phyloP scores from a whole-genome alignment of 2,329 filamentous ascomycete genomes.

The Macrophomina tecta region DNA sequence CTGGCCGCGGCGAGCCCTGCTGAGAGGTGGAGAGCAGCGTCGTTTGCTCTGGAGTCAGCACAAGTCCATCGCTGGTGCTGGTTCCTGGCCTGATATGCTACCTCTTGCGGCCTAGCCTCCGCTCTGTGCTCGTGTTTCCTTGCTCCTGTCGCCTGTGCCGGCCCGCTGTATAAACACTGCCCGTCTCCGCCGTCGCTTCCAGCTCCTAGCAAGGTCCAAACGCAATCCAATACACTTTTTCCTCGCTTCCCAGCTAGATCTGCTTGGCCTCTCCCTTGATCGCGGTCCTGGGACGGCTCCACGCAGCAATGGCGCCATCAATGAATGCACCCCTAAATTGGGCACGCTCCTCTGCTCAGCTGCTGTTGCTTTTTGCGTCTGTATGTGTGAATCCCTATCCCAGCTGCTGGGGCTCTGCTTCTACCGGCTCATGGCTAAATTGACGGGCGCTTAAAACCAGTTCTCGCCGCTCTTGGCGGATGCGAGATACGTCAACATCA shows the following conservation, averaged over 20 bases:
- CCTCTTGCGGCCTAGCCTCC: background rate
- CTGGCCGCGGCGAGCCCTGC: background rate
- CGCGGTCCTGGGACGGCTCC: background rate
- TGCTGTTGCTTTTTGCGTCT: slow-evolving; percentile 11
- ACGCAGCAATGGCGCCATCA: slow-evolving; percentile 25
- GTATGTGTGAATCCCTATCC: background rate
- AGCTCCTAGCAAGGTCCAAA: background rate
- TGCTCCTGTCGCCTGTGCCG: background rate
- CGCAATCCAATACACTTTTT: background rate
- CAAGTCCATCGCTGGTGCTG: background rate
- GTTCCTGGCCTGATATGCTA: slow-evolving; percentile 19
- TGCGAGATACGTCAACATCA: slow-evolving; percentile 7
- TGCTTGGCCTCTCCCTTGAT: slow-evolving; percentile 8
- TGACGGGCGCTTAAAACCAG: slow-evolving; percentile 17
- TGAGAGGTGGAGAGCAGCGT: background rate
- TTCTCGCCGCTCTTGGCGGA: slow-evolving; percentile 23
- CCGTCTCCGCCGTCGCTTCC: slow-evolving; percentile 7
- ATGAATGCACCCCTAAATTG: slow-evolving; percentile 21
- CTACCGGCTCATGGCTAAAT: slow-evolving; percentile 13
- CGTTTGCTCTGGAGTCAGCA: background rate
- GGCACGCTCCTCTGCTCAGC: slow-evolving; percentile 14
- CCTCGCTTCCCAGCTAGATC: slow-evolving; percentile 16
- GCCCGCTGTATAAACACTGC: slow-evolving; percentile 20
- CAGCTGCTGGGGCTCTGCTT: background rate
- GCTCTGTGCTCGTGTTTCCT: background rate